A percentile compares a stretch with the other conserved stretches of the same genome.
Conservation (phyloP, 495 filamentous ascomycete genomes). For the Hypoxylon cercidicola region DNA sequence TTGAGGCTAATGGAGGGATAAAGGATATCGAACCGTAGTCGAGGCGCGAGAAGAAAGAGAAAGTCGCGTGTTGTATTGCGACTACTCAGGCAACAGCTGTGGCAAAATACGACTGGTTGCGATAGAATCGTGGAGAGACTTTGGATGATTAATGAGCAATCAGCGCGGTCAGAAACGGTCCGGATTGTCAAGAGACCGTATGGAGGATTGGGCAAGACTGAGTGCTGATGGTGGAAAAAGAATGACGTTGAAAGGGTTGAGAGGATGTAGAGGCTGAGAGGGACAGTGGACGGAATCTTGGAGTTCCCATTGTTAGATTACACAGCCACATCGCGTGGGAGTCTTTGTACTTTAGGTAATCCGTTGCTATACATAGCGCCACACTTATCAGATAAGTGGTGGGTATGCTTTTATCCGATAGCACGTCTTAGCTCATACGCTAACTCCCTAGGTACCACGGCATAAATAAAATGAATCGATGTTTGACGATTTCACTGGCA, state of each 20-base stretch:
- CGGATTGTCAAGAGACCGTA: constrained; percentile 1
- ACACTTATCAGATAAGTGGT: not conserved
- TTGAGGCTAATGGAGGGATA: not conserved
- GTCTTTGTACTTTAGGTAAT: not conserved
- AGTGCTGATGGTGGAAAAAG: constrained; percentile 28
- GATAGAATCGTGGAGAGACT: constrained; percentile 6
- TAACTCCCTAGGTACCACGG: too few relatives aligned
- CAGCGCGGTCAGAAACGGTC: not conserved
- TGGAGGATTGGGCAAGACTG: constrained; percentile 5
- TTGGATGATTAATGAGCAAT: not conserved
- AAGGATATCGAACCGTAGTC: constrained; percentile 14
- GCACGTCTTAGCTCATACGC: not conserved
- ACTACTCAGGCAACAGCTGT: constrained; percentile 26
- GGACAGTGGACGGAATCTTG: constrained; percentile 36
- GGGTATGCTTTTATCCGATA: not conserved
- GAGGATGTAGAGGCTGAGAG: constrained; percentile 36
- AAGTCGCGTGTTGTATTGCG: constrained; percentile 23
- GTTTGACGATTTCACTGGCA: too few relatives aligned
- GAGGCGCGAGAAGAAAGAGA: constrained; percentile 5
- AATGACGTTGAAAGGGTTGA: constrained; percentile 41
- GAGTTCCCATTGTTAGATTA: constrained; percentile 33
- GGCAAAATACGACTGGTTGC: constrained; percentile 25
- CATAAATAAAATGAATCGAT: too few relatives aligned
- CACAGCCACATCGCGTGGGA: constrained; percentile 26
- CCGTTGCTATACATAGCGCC: not conserved